phyloP scores from a whole-genome alignment of 192 early-diverging fungal species.

The Coemansia sp. region DNA sequence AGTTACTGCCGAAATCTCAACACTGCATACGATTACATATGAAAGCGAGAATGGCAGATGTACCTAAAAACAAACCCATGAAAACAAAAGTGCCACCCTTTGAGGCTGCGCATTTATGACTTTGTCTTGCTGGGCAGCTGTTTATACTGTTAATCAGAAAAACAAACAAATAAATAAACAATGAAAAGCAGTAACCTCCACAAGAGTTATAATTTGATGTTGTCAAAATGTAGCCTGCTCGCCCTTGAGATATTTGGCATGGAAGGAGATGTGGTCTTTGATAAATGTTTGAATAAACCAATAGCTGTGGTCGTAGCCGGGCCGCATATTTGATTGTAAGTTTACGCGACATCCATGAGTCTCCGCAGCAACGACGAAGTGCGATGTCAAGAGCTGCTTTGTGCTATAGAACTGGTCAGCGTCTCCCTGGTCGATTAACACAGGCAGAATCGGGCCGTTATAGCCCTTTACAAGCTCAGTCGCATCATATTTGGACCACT shows the following conservation, averaged over 20 bases:
- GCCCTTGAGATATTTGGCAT: constrained; percentile 57
- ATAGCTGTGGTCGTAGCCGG: constrained; percentile 88
- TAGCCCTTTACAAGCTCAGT: constrained; percentile 64
- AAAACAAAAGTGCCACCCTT: too few species aligned
- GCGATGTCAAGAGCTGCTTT: constrained; percentile 64
- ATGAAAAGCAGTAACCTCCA: not conserved
- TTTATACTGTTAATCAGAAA: too few species aligned
- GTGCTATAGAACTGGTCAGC: constrained; percentile 66
- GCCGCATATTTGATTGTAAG: constrained; percentile 67
- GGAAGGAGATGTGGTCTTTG: constrained; percentile 74
- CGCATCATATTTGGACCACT: constrained; percentile 75
- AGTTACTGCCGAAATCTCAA: not conserved
- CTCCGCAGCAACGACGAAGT: constrained; percentile 57
- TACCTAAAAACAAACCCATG: too few species aligned
- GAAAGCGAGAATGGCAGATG: too few species aligned
- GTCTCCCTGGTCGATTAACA: constrained; percentile 66
- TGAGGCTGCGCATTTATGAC: too few species aligned
- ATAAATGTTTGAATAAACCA: constrained; percentile 82
- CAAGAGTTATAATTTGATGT: not conserved
- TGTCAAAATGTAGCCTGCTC: not conserved
- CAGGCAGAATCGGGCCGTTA: constrained; percentile 35
- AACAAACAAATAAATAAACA: not conserved
- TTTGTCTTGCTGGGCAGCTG: too few species aligned
- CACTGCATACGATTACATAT: not conserved
- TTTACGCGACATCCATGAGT: constrained; percentile 39